These are phyloP conservation scores for Sphagnum magellanicum DNA, from an alignment of 228 moss, liverwort and hornwort species.

Conservation along the genomic window DNA sequence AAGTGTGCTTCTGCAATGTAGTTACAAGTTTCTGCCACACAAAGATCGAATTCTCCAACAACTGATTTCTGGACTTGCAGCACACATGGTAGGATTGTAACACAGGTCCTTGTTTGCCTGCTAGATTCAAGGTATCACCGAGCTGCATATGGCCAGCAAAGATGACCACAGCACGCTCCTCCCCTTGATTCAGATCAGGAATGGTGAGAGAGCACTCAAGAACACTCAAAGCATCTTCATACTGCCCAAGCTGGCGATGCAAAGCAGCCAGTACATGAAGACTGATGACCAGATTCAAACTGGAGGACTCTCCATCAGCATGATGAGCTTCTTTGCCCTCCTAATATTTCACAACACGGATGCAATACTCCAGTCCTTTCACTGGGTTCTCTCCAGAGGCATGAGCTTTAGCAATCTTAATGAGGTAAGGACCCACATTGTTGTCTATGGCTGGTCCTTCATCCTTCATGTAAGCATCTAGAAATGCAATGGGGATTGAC, in stretches of 20 bases:
- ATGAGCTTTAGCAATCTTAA: constrained; percentile 39
- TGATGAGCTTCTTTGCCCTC: constrained; percentile 6
- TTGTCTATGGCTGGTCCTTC: constrained; percentile 35
- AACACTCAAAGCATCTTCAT: constrained; percentile 31
- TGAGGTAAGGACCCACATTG: constrained; percentile 34
- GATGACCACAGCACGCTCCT: constrained; percentile 28
- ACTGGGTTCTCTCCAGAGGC: constrained; percentile 47
- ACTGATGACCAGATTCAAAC: constrained; percentile 32
- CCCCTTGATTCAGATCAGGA: constrained; percentile 22
- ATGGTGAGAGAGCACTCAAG: constrained; percentile 31
- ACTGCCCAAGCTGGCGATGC: constrained; percentile 49
- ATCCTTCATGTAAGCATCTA: constrained; percentile 39
- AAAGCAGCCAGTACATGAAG: constrained; percentile 37
- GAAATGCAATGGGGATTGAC: constrained; percentile 31
- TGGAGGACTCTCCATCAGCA: constrained; percentile 13
- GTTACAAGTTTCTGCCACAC: constrained; percentile 37
- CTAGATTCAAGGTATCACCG: constrained; percentile 32
- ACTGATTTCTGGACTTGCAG: constrained; percentile 37
- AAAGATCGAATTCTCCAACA: constrained; percentile 27
- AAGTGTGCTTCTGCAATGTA: constrained; percentile 51
- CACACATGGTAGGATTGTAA: constrained; percentile 38
- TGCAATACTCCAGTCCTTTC: constrained; percentile 37
- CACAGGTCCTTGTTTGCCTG: constrained; percentile 15
- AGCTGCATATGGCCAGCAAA: constrained; percentile 49
- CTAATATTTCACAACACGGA: constrained; percentile 48